Percentiles rank a stretch among this genome's conserved stretches.
phyloP scores from a whole-genome alignment of 2,329 filamentous ascomycete species.

The Orbilia javanica region DNA sequence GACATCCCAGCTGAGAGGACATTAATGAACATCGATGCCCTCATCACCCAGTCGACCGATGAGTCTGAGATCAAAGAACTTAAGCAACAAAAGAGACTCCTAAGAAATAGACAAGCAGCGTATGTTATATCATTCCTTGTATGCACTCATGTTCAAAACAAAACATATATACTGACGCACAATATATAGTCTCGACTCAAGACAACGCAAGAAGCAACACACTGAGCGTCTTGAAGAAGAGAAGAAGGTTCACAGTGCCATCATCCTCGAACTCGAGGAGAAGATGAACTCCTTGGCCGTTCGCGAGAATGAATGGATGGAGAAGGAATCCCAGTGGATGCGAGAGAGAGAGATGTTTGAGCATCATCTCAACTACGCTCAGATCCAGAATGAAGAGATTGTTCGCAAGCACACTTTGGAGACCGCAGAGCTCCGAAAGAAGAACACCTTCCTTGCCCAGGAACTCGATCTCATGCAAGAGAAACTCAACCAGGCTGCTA shows the following conservation, averaged over 20 bases:
- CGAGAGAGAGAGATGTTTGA: conserved; percentile 80
- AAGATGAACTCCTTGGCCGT: conserved; percentile 77
- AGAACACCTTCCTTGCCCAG: conserved; percentile 83
- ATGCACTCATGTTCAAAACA: conserved; percentile 61
- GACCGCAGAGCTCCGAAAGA: conserved; percentile 90
- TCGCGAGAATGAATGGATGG: conserved; percentile 68
- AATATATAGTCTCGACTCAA: conserved; percentile 82
- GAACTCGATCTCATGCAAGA: conserved; percentile 72
- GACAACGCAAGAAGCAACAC: conserved; percentile 97
- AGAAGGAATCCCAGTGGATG: conserved; percentile 75
- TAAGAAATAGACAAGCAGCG: conserved; percentile 97
- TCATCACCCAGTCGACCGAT: conserved; percentile 88
- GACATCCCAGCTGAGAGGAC: conserved; percentile 96
- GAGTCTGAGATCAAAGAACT: conserved; percentile 97
- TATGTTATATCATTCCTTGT: conserved; percentile 70
- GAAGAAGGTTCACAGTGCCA: conserved; percentile 87
- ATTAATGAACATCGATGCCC: conserved; percentile 90
- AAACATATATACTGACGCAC: conserved; percentile 51
- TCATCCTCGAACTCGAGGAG: conserved; percentile 83
- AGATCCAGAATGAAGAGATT: conserved; percentile 91
- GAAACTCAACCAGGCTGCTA: conserved; percentile 71
- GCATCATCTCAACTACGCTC: conserved; percentile 80
- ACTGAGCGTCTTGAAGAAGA: conserved; percentile 96
- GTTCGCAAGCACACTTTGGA: conserved; percentile 89
- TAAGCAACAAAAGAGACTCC: conserved; percentile 95